Evolutionary conservation across 2,329 filamentous ascomycete genomes (phyloP).

Genomic region (Didymella keratinophila): DNA sequence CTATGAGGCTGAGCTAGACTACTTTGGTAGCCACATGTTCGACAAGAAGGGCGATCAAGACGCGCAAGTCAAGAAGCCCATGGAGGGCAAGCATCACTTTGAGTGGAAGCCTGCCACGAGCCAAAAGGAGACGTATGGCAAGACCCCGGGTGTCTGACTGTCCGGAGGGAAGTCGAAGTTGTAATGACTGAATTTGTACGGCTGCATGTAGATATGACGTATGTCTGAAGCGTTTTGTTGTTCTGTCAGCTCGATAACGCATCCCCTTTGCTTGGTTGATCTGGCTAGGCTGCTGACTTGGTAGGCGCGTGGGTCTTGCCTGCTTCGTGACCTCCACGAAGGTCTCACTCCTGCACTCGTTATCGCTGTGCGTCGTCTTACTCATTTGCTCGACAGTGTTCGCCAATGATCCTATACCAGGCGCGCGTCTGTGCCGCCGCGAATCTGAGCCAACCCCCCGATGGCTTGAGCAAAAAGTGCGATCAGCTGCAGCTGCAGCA

Average conservation of each 20-base stretch:
- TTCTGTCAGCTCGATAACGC: neutral
- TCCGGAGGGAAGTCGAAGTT: neutral
- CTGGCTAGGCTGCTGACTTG: neutral
- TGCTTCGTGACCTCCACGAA: neutral
- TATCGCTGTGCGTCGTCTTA: neutral
- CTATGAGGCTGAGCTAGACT: constrained; percentile 75
- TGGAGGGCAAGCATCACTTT: constrained; percentile 68
- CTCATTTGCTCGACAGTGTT: neutral
- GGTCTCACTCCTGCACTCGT: neutral
- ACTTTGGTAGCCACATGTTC: constrained; percentile 73
- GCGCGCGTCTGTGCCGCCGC: too few species aligned
- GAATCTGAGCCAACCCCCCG: neutral
- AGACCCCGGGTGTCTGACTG: constrained; percentile 8
- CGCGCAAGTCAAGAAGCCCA: constrained; percentile 55
- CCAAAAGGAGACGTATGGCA: constrained; percentile 32
- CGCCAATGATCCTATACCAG: too few species aligned
- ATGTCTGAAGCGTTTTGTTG: neutral
- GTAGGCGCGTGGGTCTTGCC: neutral
- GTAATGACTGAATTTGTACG: neutral
- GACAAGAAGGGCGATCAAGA: constrained; percentile 64
- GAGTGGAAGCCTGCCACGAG: constrained; percentile 64
- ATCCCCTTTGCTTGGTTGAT: neutral
- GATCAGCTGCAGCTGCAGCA: too few species aligned
- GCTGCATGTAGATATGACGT: neutral
- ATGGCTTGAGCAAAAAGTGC: neutral